Base-by-base conservation (phyloP, 2,329 filamentous ascomycete genomes). In the Paraconiothyrium brasiliense region DNA sequence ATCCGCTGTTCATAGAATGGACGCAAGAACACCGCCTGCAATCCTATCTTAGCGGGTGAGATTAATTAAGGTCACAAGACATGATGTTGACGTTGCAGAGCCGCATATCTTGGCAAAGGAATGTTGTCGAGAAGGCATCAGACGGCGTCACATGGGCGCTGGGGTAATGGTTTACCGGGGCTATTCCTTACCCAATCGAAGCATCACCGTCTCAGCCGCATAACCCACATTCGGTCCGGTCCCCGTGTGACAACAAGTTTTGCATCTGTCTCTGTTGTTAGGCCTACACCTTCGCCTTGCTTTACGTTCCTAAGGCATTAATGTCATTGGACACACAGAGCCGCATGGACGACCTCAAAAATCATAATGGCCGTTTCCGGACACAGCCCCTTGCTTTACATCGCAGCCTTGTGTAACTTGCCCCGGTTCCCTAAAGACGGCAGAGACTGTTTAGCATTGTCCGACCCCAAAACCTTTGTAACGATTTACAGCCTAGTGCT, bases 401-500 rank as follows among this genome's bases (percentile, higher is more conserved):
- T 20, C 11, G n/a, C 43, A 57, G 54, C 54, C 54, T 57, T 37
- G 54, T 57, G 43, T 24, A 3, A 34, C 32, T 20, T 24, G 51
- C 51, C 51, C 51, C 44, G 27, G 32, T n/a, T 11, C n/a, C 24
- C 13, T 10, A 30, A 14, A 22, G 11, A 30, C 22, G 22, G 22
- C 11, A 37, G 13, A 32, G 10, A 32, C 46, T 8, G 46, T 30
- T 8, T 24, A 7, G 43, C 43, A 24, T 22, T 46, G 20, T 46
- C n/a, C 43, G 43, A 13, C 4, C 44, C 44, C 44, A 3, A 47
- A 30, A 47, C 24, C 13, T 14, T 48, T 22, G 46, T 32, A 32
- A n/a, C n/a, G 24, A 16, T 30, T 3, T 16, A 16, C 46, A 48
- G 27, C 27, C 27, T 30, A 30, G 27, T 30, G 4, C 2, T 30